Base-by-base conservation (phyloP, 106 monocot genomes). In the Narthecium ossifragum region DNA sequence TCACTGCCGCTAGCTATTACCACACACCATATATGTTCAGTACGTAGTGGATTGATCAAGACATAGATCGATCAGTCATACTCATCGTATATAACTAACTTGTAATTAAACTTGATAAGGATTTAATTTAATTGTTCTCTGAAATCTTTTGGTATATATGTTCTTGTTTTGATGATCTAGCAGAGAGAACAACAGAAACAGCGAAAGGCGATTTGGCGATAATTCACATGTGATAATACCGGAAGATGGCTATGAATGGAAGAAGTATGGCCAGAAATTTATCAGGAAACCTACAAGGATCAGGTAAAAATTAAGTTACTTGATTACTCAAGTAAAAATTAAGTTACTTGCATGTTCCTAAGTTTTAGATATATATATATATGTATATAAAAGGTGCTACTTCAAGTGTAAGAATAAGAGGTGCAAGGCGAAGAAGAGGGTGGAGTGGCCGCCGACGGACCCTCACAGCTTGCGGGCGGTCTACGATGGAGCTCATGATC, bases 241-340 rank as follows among this genome's bases (percentile, higher is more conserved):
- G 0, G 68, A 72, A 40, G 84, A 84, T 43, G 79, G 72, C 2
- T 62, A 84, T 20, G 56, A 79, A 8, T 84, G 84, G 84, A 79
- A 57, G 43, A 84, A 84, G 45, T 84, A 84, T 55, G 84, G 84
- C 31, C 71, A 79, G 36, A 84, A 79, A 56, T 68, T 54, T 20
- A 84, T 75, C 37, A 39, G 23, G 18, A 72, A 55, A 14, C 62
- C 57, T 31, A 9, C 49, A 2, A 75, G 65, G 57, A 75, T 59
- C 26, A 79, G 84, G 84, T 79, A 46, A 0, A 13, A 28, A 29
- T 24, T 14, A 5, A 29, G 6, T 29, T 11, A 29, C 31, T 14
- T 26, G 31, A 28, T 55, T 0, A 10, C 12, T 31, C 30, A 20
- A 25, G 3, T 22, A 33, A 36, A 57, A 21, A 31, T 18, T 28